These are phyloP conservation scores for Anisodus acutangulus DNA, from an alignment of 257 asterid species.

Conservation along the genomic window DNA sequence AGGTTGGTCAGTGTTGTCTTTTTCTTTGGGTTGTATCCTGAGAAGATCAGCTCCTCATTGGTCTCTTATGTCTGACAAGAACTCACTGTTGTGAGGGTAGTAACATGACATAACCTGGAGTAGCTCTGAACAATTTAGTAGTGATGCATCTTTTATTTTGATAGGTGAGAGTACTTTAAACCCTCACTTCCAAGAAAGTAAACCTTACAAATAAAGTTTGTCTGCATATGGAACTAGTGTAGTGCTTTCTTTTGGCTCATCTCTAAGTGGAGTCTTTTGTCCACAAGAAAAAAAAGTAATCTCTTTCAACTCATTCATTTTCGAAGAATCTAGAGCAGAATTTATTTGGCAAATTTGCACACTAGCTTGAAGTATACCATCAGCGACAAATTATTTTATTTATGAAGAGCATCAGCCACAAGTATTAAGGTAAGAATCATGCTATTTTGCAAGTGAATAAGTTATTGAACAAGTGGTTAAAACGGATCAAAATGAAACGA, in stretches of 20 bases:
- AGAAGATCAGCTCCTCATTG: constrained; percentile 11
- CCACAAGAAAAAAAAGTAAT: neutral
- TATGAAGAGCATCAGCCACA: constrained; percentile 6
- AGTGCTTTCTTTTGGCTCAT: neutral
- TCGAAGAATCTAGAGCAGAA: neutral
- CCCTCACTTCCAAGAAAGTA: neutral
- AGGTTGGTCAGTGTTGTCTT: neutral
- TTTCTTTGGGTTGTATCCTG: neutral
- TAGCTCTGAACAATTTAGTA: neutral
- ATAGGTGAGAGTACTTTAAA: neutral
- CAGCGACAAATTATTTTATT: constrained; percentile 2
- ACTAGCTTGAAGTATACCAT: neutral
- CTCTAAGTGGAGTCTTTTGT: neutral
- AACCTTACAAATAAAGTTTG: neutral
- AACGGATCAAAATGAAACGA: constrained; percentile 8
- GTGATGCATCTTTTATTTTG: neutral
- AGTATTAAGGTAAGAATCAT: neutral
- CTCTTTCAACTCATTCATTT: constrained; percentile 15
- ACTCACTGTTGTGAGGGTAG: neutral
- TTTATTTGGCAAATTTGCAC: neutral
- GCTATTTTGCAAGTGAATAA: neutral
- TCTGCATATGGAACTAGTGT: neutral
- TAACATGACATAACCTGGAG: constrained; percentile 1
- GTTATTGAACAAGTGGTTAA: constrained; percentile 14
- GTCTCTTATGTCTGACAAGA: neutral